Evolutionary conservation across 2,329 filamentous ascomycete genomes (phyloP).

Genomic region (Fusarium oxysporum): DNA sequence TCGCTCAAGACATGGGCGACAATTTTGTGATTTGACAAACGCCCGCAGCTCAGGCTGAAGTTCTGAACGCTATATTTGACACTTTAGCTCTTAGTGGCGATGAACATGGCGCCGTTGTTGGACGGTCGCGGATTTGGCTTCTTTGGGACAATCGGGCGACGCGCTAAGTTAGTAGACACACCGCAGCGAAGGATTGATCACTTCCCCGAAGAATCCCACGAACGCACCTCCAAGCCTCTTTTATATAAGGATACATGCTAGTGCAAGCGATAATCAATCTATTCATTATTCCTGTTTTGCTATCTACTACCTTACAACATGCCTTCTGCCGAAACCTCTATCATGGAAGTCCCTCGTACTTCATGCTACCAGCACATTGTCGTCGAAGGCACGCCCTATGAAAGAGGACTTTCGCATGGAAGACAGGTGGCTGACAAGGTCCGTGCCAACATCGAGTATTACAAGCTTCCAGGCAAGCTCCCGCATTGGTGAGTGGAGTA

Average conservation of each 20-base stretch:
- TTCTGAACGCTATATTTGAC: no score
- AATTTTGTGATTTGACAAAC: background rate
- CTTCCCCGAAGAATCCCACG: no score
- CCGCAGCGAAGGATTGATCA: no score
- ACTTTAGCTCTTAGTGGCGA: accelerated
- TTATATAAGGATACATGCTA: background rate
- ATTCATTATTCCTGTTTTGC: accelerated
- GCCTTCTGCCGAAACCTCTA: background rate
- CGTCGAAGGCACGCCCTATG: background rate
- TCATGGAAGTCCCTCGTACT: background rate
- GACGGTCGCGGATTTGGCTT: background rate
- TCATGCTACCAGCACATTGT: background rate
- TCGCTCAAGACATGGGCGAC: background rate
- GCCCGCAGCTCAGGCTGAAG: no score
- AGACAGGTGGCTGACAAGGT: background rate
- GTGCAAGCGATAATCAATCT: accelerated
- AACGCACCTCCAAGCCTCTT: background rate
- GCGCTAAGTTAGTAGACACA: background rate
- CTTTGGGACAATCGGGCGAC: background rate
- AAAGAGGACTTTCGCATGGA: background rate
- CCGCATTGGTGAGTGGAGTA: background rate
- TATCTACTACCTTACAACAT: background rate
- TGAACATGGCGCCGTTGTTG: accelerated
- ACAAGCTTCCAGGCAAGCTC: background rate
- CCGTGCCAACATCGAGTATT: background rate